These are phyloP conservation scores for Elsinoe fawcettii DNA, from an alignment of 2,329 filamentous ascomycete species.

Conservation along the genomic window DNA sequence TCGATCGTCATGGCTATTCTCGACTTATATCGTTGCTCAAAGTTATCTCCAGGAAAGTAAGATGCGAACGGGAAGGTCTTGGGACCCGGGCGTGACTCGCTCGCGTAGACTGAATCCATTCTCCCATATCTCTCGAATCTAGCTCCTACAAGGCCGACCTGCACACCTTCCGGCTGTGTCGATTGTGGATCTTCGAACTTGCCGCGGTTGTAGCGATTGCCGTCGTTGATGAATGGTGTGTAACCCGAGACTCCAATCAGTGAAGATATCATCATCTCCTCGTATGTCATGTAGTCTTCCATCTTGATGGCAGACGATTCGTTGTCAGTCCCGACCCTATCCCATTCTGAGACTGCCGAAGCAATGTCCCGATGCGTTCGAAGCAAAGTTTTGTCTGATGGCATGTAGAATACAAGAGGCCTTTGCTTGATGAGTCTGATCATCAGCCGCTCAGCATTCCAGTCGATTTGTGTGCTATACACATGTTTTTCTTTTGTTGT, in stretches of 20 bases:
- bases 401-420: slow-evolving; percentile 25
- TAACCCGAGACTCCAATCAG: slow-evolving; percentile 27
- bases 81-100: neutral
- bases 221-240: slow-evolving; percentile 27
- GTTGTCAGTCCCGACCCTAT: slow-evolving; percentile 23
- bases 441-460: slow-evolving; percentile 22
- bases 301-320: slow-evolving; percentile 23
- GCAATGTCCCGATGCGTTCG: slow-evolving; percentile 21
- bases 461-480: slow-evolving; percentile 19
- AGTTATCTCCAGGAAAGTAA: slow-evolving; percentile 4
- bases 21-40: slow-evolving; percentile 21
- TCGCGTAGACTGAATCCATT: slow-evolving; percentile 25
- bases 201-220: slow-evolving; percentile 23
- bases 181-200: slow-evolving; percentile 11
- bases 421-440: slow-evolving; percentile 26
- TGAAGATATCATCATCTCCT: slow-evolving; percentile 29
- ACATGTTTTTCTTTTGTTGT: slow-evolving; percentile 24
- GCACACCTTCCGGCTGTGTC: slow-evolving; percentile 25
- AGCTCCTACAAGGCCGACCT: slow-evolving; percentile 28
- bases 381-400: slow-evolving; percentile 24
- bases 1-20: slow-evolving; percentile 26
- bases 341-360: slow-evolving; percentile 22
- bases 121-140: slow-evolving; percentile 26
- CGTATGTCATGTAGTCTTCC: slow-evolving; percentile 28
- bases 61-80: neutral